Base-by-base conservation (phyloP, 352 stramenopile species). In the Pythium dissotocum region DNA sequence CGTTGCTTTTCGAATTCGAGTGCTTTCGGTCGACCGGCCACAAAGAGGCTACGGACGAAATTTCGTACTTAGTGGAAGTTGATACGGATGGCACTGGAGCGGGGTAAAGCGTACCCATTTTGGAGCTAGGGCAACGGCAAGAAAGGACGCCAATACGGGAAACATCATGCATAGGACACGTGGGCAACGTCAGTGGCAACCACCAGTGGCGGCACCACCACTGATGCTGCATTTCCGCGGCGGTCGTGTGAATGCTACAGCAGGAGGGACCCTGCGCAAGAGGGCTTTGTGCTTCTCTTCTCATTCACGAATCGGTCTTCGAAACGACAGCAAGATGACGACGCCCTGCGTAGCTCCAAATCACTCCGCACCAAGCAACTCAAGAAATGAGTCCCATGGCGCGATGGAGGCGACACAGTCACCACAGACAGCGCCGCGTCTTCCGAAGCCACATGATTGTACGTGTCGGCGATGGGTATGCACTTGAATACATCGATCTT, bases 401-500 rank as follows among this genome's bases (percentile, higher is more conserved):
- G 21, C 21, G 21, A 24, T 24, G 21, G 21, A 24, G 21, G 21
- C 21, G 21, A 24, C 21, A 24, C 21, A 24, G 21, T 24, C 21
- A 24, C 21, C 21, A 24, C 21, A 24, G 21, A 24, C 33, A 38
- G 9, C 33, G 33, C 33, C 5, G 33, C 12, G 36, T 42, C 36
- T 42, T 42, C 36, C 7, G 6, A 42, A 12, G 7, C 9, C 36
- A 24, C 21, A 42, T 42, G 21, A 6, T 28, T 21, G 44, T 52
- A 2, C 4, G 32, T 4, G 44, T 52, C 4, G n/a, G 14, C 7
- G 6, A 18, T 2, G n/a, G 4, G 7, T 71, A 59, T 51, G 26
- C 46, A 1, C 48, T 75, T 28, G 58, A 71, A 48, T 71, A 65
- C 69, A 63, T 75, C 32, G 69, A 75, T 35, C 26, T 72, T 5